Base-by-base conservation (phyloP, 371 early-diverging fungal species). In the Dichotomocladium elegans region DNA sequence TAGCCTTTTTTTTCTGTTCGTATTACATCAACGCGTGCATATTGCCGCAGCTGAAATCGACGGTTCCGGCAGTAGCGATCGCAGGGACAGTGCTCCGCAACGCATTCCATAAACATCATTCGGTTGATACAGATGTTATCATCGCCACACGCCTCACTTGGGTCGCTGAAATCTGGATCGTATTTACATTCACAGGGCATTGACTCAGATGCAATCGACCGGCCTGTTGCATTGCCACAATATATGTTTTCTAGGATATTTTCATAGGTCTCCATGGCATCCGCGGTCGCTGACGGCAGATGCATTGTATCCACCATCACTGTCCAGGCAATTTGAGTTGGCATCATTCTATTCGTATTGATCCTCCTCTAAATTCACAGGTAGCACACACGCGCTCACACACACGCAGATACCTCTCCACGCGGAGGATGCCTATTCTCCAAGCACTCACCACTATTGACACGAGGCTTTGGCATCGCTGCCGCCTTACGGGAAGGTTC, bases 71-170 rank as follows among this genome's bases (percentile, higher is more conserved):
- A 98, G 62, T 84, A 82, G 41, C 86, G 70, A 10, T 94, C 95
- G 53, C 86, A 85, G 14, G 96, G 92, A 70, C 99, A 98, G 37
- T 89, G 87, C 29, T 89, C 86, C 26, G 77, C 82, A 31, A 83
- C 82, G 67, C 99, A 98, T 68, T 98, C 99, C 62, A 96, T 91
- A 52, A 89, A 89, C 54, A 96, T 74, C 65, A 86, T 83, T 44
- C 96, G 75, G 67, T 98, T 98, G 67, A 97, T 94, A 70, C 99
- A 98, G 29, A 80, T 70, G 22, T 88, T 79, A 48, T 85, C 83
- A 27, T 88, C 89, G 17, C 96, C 96, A 65, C 96, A 96, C 2
- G 96, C 96, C 41, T 61, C 72, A 14, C 46, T 52, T 6, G 69
- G 70, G 28, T 72, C 66, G 34, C 68, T 76, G 4, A 63, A 28